Evolutionary conservation across 176 grass and related monocot species (phyloP).

Genomic region (Phoenix dactylifera): DNA sequence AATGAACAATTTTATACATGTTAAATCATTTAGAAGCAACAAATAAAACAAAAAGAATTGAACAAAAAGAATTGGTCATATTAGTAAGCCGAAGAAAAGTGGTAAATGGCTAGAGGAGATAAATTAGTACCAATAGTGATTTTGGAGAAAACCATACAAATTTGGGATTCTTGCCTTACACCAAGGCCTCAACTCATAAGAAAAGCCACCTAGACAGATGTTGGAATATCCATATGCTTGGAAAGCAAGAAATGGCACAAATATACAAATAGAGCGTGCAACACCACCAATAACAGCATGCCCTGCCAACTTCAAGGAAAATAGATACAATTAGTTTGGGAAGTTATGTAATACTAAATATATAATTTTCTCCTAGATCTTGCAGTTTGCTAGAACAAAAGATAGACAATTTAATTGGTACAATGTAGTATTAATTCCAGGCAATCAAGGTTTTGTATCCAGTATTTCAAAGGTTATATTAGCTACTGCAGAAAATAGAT

Average conservation of each 20-base stretch:
- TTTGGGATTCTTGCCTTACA: constrained; percentile 65
- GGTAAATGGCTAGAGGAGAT: neutral
- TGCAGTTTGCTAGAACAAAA: no score
- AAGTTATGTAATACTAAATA: neutral
- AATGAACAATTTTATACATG: no score
- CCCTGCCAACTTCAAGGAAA: constrained; percentile 47
- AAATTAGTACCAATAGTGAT: constrained; percentile 79
- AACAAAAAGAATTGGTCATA: no score
- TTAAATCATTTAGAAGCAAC: no score
- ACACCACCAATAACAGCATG: constrained; percentile 36
- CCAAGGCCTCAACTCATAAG: constrained; percentile 55
- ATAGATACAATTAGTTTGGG: constrained; percentile 21
- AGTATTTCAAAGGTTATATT: no score
- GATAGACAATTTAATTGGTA: no score
- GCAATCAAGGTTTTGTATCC: no score
- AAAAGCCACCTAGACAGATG: constrained; percentile 43
- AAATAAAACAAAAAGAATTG: no score
- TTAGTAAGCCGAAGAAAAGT: neutral
- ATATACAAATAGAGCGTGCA: constrained; percentile 50
- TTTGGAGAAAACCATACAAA: constrained; percentile 88
- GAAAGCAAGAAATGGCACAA: constrained; percentile 72
- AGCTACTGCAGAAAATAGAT: neutral
- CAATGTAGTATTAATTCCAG: no score
- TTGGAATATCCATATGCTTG: constrained; percentile 89
- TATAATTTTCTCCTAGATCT: no score